phyloP scores from a whole-genome alignment of 441 rosid genomes.

The Adansonia grandidieri region DNA sequence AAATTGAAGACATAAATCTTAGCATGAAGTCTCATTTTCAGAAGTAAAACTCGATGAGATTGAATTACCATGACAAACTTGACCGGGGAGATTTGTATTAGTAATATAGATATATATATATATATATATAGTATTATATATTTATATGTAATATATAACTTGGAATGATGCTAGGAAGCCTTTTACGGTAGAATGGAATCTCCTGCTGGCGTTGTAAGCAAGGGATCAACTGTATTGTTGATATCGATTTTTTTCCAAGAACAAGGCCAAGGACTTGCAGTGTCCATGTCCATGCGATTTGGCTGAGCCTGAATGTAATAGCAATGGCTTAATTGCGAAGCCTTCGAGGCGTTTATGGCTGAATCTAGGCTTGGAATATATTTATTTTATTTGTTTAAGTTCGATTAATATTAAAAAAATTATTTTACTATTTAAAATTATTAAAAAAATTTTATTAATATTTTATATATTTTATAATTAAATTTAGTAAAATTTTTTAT shows the following conservation, averaged over 20 bases:
- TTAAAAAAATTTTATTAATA: too few species aligned
- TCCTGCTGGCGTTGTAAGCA: background rate
- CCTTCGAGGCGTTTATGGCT: too few species aligned
- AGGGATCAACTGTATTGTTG: background rate
- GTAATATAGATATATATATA: background rate
- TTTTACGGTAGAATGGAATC: background rate
- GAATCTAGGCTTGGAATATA: too few species aligned
- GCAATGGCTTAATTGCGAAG: background rate
- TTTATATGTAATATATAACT: background rate
- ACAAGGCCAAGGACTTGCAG: background rate
- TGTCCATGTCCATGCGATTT: background rate
- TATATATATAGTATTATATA: background rate
- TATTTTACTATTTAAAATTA: too few species aligned
- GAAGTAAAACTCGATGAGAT: background rate
- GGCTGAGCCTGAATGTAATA: background rate
- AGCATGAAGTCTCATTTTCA: background rate
- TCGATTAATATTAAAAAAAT: too few species aligned
- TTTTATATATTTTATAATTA: too few species aligned
- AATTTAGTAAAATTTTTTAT: too few species aligned
- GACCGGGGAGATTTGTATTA: background rate
- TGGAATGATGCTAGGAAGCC: background rate
- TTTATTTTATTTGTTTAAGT: too few species aligned
- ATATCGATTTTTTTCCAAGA: constrained; percentile 8
- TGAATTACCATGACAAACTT: background rate
- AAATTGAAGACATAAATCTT: background rate